Base-by-base conservation (phyloP, 2,329 filamentous ascomycete species). In the Fusarium buxicola region DNA sequence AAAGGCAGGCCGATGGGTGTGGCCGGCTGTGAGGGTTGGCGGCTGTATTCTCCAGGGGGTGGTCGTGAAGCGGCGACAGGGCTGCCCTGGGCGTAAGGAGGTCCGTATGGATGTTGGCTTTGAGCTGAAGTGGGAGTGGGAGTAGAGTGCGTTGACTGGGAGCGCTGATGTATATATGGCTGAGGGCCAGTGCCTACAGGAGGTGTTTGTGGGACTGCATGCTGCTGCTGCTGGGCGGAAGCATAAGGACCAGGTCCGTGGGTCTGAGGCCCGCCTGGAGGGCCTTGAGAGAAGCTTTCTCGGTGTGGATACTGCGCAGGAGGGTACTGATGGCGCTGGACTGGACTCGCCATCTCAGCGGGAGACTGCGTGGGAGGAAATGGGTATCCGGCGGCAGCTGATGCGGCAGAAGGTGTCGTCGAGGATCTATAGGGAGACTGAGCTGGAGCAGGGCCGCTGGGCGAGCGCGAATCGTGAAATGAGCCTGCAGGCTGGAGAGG, bases 111-210 rank as follows among this genome's bases (percentile, higher is more conserved):
- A 40, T 82, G 82, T 72, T 88, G 85, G 69, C 82, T 84, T 41
- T 87, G 85, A 13, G 85, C 82, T 34, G 86, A 87, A 7, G 84
- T 87, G n/a, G 86, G 86, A 31, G 86, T 89, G 10, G 84, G 77
- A 24, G 81, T 83, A 11, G 86, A 88, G 52, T 88, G 84, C 7
- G 82, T 77, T 18, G 86, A 89, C 53, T 83, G 83, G 36, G 86
- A 86, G 67, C 85, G 76, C 59, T 81, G 80, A 53, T 82, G 82
- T 44, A 77, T 70, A 63, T 72, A 76, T 24, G 76, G 65, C 53
- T 78, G 77, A 12, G 80, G 75, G 10, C 79, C 78, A n/a, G 75
- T 44, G 27, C 50, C 78, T 21, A 84, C 75, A 3, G 82, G 82
- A 11, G 83, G 80, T 50, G 81, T 82, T 63, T 84, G 82, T 39